Evolutionary conservation across 257 asterid genomes (phyloP).

Genomic region (Lycium barbarum): DNA sequence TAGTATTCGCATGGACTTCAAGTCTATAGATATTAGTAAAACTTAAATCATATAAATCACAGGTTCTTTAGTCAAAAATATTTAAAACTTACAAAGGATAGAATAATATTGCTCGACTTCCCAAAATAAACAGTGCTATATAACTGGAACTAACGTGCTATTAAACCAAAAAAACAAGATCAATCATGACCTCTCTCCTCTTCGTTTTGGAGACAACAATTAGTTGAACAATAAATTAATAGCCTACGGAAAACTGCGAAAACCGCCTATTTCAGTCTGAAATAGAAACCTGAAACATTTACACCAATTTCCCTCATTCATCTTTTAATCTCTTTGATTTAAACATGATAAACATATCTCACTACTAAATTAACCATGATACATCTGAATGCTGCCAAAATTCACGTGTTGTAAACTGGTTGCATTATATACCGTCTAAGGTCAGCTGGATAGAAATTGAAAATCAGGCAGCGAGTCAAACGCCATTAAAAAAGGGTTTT

Average conservation of each 20-base stretch:
- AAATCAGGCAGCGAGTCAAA: neutral
- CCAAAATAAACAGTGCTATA: neutral
- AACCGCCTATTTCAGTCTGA: neutral
- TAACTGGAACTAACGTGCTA: neutral
- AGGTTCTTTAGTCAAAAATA: too few species aligned
- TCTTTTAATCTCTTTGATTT: neutral
- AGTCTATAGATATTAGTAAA: too few species aligned
- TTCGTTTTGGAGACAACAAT: neutral
- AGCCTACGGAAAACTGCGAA: too few species aligned
- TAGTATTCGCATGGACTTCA: too few species aligned
- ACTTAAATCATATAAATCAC: too few species aligned
- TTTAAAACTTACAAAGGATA: too few species aligned
- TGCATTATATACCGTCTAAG: constrained; percentile 10
- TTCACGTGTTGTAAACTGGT: neutral
- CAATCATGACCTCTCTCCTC: neutral
- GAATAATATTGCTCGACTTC: too few species aligned
- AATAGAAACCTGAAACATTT: neutral
- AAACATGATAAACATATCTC: neutral
- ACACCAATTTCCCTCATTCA: neutral
- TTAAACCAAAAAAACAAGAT: neutral
- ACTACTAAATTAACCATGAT: neutral
- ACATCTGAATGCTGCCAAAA: neutral
- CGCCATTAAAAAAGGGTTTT: neutral
- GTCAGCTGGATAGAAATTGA: neutral
- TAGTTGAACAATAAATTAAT: too few species aligned